phyloP scores from a whole-genome alignment of 2,329 filamentous ascomycete species.

The Pseudodiploospora longispora region DNA sequence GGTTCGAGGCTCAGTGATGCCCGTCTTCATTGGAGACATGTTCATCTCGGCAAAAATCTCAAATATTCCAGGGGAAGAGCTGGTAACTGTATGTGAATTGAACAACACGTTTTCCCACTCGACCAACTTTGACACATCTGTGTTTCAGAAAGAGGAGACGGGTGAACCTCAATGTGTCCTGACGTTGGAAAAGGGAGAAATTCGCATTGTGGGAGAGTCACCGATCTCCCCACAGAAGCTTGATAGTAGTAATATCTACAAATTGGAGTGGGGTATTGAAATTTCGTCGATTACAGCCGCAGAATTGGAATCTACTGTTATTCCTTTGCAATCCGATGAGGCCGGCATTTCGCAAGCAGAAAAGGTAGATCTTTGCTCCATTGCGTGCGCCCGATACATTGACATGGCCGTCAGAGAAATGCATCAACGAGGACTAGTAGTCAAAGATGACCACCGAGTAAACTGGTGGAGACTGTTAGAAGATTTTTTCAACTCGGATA shows the following conservation, averaged over 20 bases:
- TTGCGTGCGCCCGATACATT: constrained; percentile 4
- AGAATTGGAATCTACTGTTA: not conserved
- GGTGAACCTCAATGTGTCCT: not conserved
- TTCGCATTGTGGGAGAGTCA: constrained; percentile 2
- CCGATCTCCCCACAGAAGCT: not conserved
- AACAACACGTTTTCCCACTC: not conserved
- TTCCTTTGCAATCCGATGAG: constrained; percentile 3
- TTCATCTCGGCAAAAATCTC: not conserved
- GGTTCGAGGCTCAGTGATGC: not conserved
- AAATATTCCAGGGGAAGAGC: not conserved
- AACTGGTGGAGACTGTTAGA: constrained; percentile 2
- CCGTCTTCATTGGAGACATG: constrained; percentile 1
- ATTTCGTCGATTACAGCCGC: constrained; percentile 1
- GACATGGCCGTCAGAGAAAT: constrained; percentile 3
- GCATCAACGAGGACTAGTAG: not conserved
- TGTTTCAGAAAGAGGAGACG: not conserved
- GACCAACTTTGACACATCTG: constrained; percentile 2
- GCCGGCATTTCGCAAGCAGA: constrained; percentile 2
- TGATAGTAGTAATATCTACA: constrained; percentile 1
- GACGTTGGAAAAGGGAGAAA: constrained; percentile 1
- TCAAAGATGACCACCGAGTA: constrained; percentile 2
- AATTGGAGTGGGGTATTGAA: constrained; percentile 2
- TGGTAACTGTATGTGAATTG: not conserved
- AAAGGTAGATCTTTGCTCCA: not conserved
- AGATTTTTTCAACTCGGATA: not conserved